Base-by-base conservation (phyloP, 805 yeast species). In the Hanseniaspora meyeri region DNA sequence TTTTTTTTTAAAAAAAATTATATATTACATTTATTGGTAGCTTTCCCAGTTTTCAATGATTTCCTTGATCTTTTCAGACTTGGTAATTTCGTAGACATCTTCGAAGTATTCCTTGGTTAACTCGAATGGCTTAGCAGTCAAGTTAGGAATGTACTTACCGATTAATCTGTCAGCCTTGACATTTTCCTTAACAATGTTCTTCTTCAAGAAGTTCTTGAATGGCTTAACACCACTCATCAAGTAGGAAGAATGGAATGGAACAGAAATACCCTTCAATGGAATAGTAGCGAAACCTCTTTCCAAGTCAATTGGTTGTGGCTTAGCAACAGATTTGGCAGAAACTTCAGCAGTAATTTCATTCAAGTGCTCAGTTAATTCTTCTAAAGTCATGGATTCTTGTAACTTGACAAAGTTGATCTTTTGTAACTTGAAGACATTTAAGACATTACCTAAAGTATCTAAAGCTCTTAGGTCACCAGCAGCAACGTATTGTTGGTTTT, bases 241-340 rank as follows among this genome's bases (percentile, higher is more conserved):
- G 76, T 95, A 93, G n/a, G 96, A 84, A 32, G 97, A 89, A 75
- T 93, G 99, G 97, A 93, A 93, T 61, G 99, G 99, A 69, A 93
- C 99, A n/a, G 96, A 88, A 63, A 93, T 93, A 65, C 98, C 98
- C 78, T 85, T 89, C 72, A 93, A 81, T 70, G 99, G 99, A 65
- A 93, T 93, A 66, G 93, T 91, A 43, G 99, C 97, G 65, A 87
- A 91, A 29, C 99, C 99, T 76, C 98, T 85, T 75, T 93, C 95
- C 67, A 95, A 78, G 57, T 89, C 95, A 70, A 93, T 87, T 64
- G 98, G 98, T 76, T 91, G 97, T 55, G 95, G 89, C 75, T 93
- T 93, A 59, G 86, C 95, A 54, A 71, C 55, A 17, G 96, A 80
- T 70, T 86, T 82, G 71, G 82, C 80, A 42, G 96, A 73, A 61